Evolutionary conservation across 2,329 filamentous ascomycete genomes (phyloP), one percentile per base, ranked within the genome.

Genomic region (Hymenoscyphus infarciens): DNA sequence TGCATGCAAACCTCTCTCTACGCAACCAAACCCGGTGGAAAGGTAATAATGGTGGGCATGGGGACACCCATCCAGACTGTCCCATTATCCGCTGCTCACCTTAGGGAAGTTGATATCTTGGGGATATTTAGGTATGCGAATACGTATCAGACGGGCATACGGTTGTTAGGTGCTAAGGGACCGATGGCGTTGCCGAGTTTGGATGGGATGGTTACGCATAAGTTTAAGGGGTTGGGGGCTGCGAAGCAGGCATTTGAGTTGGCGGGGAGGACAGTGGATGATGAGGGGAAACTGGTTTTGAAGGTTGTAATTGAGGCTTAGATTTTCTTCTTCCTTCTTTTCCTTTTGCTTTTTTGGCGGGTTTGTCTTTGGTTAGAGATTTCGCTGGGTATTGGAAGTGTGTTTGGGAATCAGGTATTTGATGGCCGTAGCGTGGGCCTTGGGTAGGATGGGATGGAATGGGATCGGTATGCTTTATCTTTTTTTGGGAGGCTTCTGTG

Each of bases 61-160:
- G 90, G 90, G 42, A 89, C 84, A 5, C 89, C 89, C 0, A 83
- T 91, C 59, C 88, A 92, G 74, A 91, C 88, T 0, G 80, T 92
- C 1, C 89, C 89, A 1, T 78, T 93, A 55, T 89, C 86, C 7
- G 87, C 87, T 5, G 89, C 89, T 2, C 87, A 89, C 45, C 78
- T 91, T 31, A 83, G 88, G 42, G 90, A 93, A 76, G 86, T 92
- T 53, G 89, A 92, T 72, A 87, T 92, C 35, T 77, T 91, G n/a
- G 89, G 89, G 38, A 86, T 91, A 33, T 92, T 92, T 77, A 82
- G 89, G 56, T 92, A 92, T 69, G 87, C 87, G 22, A 90, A 91
- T 74, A 90, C 88, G 0, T 92, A 92, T 71, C 80, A 84, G 4
- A 87, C 85, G 0, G 89, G 88, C n/a, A 88, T 92, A 63, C 80